Base-by-base conservation (phyloP, 1,284 basidiomycete genomes). In the Schizopora paradoxa region DNA sequence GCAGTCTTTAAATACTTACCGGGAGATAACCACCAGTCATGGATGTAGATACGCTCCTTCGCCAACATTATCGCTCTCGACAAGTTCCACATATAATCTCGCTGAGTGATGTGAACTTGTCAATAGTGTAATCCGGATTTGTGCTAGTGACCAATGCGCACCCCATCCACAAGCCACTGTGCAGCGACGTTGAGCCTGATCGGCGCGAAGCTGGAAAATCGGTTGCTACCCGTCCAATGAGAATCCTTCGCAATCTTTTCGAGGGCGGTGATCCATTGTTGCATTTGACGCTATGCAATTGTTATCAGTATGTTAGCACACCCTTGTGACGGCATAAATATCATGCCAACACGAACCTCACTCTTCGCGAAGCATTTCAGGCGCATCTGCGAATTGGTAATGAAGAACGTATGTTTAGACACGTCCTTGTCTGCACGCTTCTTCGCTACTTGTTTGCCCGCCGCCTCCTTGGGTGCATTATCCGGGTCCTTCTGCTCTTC, bases 141-240 rank as follows among this genome's bases (percentile, higher is more conserved):
- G 16, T 37, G 40, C 33, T 16, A 29, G 23, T 46, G 1, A 29
- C 19, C 47, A 7, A 32, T 11, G 69, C 82, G 58, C 54, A 91
- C 89, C 5, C 95, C 96, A 66, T 99, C 96, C n/a, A 98, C 93
- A 3, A 99, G 80, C 96, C 96, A 99, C 59, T 98, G 95, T 0
- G 93, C 90, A 28, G 91, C 86, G 2, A 94, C 94, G 58, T 98
- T 94, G 57, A 91, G 66, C 13, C 95, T 78, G 48, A 97, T 88
- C 0, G 96, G 96, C 2, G 95, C 87, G 65, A 96, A 99, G 55
- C 91, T 95, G 51, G 86, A 90, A 62, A 97, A 98, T 19, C 93
- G 72, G 62, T 97, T 94, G 33, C 73, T 73, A 14, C 84, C 79
- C 1, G 81, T 82, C 71, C 90, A 99, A 51, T 86, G 81, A 29